phyloP scores from a whole-genome alignment of 768 basidiomycete genomes.

The Hortiboletus campestris region DNA sequence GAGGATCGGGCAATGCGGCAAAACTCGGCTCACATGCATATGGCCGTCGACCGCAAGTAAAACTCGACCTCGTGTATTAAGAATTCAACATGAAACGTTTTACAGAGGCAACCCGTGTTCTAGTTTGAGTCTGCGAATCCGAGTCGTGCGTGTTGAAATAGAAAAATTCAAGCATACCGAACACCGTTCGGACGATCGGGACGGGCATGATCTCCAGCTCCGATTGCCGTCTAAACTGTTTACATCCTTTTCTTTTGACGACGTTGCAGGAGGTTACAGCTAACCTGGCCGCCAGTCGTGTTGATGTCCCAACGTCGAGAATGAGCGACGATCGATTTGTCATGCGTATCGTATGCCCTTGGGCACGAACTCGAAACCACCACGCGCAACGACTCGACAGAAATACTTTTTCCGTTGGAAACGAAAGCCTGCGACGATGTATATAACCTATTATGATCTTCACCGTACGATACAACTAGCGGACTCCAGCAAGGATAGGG shows the following conservation, averaged over 20 bases:
- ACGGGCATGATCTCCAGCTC: slow-evolving; percentile 6
- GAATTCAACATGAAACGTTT: not conserved
- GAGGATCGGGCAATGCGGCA: not conserved
- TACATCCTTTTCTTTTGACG: not conserved
- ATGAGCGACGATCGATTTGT: not conserved
- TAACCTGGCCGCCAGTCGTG: not conserved
- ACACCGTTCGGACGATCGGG: not conserved
- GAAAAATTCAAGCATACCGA: not conserved
- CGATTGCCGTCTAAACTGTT: slow-evolving; percentile 1
- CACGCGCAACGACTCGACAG: slow-evolving; percentile 1
- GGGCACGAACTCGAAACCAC: slow-evolving; percentile 6
- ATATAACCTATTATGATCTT: slow-evolving; percentile 19
- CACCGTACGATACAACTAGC: slow-evolving; percentile 22
- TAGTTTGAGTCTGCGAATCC: not conserved
- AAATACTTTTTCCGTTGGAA: not conserved
- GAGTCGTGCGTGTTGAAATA: not conserved
- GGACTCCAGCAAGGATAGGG: not conserved
- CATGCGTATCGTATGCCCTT: not conserved
- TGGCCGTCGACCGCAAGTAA: not conserved
- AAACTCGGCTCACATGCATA: not conserved
- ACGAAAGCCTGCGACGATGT: not conserved
- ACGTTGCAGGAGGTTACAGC: not conserved
- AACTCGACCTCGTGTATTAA: not conserved
- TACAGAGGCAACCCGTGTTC: not conserved
- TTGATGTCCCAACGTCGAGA: not conserved